A percentile compares a stretch with the other conserved stretches of the same genome.
Conservation (phyloP, 371 early-diverging fungal genomes). For the Apophysomyces sp. region DNA sequence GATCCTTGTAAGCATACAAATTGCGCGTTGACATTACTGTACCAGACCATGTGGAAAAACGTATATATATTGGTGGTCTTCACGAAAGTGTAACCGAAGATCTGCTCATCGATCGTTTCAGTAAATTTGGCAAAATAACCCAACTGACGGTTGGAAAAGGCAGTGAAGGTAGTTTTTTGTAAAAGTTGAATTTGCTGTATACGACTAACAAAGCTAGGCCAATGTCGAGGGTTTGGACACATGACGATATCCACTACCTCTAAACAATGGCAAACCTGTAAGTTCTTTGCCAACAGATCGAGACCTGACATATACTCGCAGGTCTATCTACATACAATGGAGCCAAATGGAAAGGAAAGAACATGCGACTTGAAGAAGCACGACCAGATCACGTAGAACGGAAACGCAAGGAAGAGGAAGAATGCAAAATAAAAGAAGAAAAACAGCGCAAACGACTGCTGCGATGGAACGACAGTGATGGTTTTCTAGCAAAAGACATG, state of each 20-base stretch:
- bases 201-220: conserved; percentile 20
- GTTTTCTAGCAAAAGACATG: conserved; percentile 65
- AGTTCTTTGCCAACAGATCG: conserved; percentile 19
- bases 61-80: conserved; percentile 79
- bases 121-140: conserved; percentile 64
- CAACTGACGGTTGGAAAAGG: conserved; percentile 54
- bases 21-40: neutral
- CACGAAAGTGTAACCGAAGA: conserved; percentile 53
- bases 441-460: conserved; percentile 22
- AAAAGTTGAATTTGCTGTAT: neutral
- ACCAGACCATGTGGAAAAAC: conserved; percentile 44
- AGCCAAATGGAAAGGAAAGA: conserved; percentile 87
- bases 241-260: conserved; percentile 66
- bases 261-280: conserved; percentile 68
- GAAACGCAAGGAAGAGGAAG: conserved; percentile 32
- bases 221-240: conserved; percentile 76
- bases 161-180: conserved; percentile 20
- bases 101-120: conserved; percentile 67
- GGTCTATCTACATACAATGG: conserved; percentile 68
- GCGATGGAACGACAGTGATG: conserved; percentile 33
- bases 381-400: conserved; percentile 68
- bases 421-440: conserved; percentile 14
- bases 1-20: neutral
- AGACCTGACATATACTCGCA: conserved; percentile 27
- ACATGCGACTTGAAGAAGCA: conserved; percentile 77